phyloP scores from a whole-genome alignment of 2,329 filamentous ascomycete genomes.

The Diplodia scrobiculata region DNA sequence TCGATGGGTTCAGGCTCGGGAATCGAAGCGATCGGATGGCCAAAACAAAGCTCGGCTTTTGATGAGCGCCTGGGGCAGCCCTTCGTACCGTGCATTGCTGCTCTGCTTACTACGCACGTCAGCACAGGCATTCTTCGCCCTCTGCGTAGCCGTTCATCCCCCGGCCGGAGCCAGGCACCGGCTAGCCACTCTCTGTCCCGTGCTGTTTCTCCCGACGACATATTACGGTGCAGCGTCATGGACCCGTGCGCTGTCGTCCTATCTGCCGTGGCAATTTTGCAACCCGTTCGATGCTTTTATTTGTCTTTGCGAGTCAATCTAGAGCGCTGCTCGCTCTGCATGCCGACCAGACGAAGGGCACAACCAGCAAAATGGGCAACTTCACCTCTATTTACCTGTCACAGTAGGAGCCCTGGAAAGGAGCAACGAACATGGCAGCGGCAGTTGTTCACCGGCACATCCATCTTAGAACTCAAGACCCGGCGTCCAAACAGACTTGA shows the following conservation, averaged over 20 bases:
- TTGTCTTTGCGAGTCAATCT: too few relatives aligned
- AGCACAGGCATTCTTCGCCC: slow-evolving; percentile 2
- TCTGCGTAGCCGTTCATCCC: slow-evolving; percentile 15
- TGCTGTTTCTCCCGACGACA: slow-evolving; percentile 7
- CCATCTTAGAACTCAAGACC: too few relatives aligned
- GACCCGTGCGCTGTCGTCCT: slow-evolving; percentile 45
- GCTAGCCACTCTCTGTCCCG: slow-evolving; percentile 2
- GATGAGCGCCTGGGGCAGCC: slow-evolving; percentile 9
- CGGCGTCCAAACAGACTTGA: too few relatives aligned
- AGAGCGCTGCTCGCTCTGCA: background rate
- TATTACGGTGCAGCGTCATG: background rate
- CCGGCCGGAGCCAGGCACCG: slow-evolving; percentile 5
- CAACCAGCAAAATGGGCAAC: too few relatives aligned
- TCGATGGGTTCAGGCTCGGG: background rate
- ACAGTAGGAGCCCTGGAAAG: too few relatives aligned
- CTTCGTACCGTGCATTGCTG: slow-evolving; percentile 14
- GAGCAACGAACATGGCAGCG: too few relatives aligned
- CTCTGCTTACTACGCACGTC: slow-evolving; percentile 1
- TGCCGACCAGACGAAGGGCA: background rate
- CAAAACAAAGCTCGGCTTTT: slow-evolving; percentile 20
- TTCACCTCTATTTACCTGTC: too few relatives aligned
- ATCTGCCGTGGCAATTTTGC: slow-evolving; percentile 52
- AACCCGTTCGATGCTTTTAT: too few relatives aligned
- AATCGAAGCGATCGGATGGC: slow-evolving; percentile 13
- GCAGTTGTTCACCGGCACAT: too few relatives aligned